Base-by-base conservation (phyloP, 2,329 filamentous ascomycete genomes). In the Fusarium hostae region DNA sequence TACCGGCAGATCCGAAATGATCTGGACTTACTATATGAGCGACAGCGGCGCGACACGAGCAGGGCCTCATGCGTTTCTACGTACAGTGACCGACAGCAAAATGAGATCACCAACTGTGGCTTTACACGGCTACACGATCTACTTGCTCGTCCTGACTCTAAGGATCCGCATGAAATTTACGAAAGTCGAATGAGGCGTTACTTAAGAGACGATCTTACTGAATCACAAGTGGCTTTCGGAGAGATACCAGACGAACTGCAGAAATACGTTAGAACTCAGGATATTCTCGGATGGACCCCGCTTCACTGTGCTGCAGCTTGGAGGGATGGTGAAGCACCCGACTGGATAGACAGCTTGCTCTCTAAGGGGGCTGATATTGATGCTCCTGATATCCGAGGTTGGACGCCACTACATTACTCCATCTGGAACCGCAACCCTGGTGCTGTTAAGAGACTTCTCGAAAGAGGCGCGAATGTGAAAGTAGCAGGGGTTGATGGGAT, bases 371-470 rank as follows among this genome's bases (percentile, higher is more conserved):
- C 26, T 13, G 26, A 55, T 20, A 5, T 41, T 5, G 18, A 55
- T 20, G 13, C 51, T 24, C 2, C n/a, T 13, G 51, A 55, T 30
- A 41, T 32, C 2, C 7, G 51, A 16, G 24, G 24, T 9, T 40
- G 26, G 26, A 55, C 51, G 0, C 24, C 51, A 32, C 15, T 55
- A 6, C 51, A 55, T 41, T 32, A 41, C 4, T 30, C 24, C 3
- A 24, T 41, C 0, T 22, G 10, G 20, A 22, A 32, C 10, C 0
- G 0, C 2, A 40, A 39, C 3, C 0, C 0, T 9, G 0, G 0
- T 26, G 18, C 35, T 15, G 5, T 22, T 7, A 0, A 0, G 0
- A 20, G 0, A 11, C 10, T 40, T 16, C 26, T 40, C 9, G 6
- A 15, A 2, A 2, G 2, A 15, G 50, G 50, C 0, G 50, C 50